Percentiles rank a stretch among this genome's conserved stretches.
These are phyloP conservation scores for Pseudonitzschia multistriata DNA, from an alignment of 108 stramenopile species.

Conservation along the genomic window DNA sequence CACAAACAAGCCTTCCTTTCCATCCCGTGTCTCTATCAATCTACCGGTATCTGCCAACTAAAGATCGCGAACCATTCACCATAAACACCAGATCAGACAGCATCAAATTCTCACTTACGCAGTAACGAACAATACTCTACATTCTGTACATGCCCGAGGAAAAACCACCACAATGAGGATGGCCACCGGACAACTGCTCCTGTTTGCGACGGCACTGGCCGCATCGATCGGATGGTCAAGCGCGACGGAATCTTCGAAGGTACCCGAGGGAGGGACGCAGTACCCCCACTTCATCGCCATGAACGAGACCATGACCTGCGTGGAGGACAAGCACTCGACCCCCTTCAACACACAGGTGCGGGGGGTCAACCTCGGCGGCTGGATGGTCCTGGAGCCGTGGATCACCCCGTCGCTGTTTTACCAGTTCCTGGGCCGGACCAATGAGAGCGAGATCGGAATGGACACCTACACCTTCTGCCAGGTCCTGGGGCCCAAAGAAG, in stretches of 20 bases:
- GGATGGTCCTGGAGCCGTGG: conserved; percentile 95
- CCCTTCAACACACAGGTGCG: conserved; percentile 90
- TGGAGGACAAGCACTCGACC: conserved; percentile 61
- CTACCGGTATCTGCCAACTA: no score
- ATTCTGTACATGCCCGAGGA: no score
- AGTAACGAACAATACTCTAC: no score
- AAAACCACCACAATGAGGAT: no score
- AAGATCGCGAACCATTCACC: no score
- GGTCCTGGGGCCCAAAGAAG: conserved; percentile 81
- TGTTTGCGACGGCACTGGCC: conserved; percentile 5
- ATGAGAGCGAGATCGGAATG: conserved; percentile 72
- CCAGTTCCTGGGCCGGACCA: conserved; percentile 77
- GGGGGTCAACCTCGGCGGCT: conserved; percentile 90
- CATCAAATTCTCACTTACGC: no score
- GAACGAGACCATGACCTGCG: conserved; percentile 60
- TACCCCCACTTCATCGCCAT: conserved; percentile 63
- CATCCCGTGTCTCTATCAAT: no score
- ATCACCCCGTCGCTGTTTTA: conserved; percentile 92
- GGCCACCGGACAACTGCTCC: neutral
- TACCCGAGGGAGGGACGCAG: conserved; percentile 18
- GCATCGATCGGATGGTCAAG: neutral
- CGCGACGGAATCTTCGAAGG: neutral
- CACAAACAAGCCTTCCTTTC: no score
- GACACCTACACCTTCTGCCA: conserved; percentile 90
- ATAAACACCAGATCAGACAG: no score